Base-by-base conservation (phyloP, 805 yeast species). In the Metschnikowia corniflorae region DNA sequence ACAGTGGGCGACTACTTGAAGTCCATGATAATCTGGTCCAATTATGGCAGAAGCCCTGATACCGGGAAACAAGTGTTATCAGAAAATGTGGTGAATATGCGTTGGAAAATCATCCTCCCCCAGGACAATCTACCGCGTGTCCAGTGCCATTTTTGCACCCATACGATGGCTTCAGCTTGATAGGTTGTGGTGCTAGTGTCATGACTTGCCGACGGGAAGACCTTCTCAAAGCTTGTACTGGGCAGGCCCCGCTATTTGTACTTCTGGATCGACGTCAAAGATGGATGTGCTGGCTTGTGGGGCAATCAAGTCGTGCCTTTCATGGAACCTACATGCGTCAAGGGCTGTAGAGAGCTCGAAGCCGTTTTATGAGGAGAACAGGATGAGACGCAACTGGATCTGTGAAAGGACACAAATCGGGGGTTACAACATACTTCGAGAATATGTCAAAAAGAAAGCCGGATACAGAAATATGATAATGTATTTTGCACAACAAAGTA, bases 21-120 rank as follows among this genome's bases (percentile, higher is more conserved):
- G 37, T 65, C 65, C 30, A 47, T 68, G 17, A 54, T 71, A 7
- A 51, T 61, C 7, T 55, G 70, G 44, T 51, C 70, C 26, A 70
- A 70, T 39, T 57, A 59, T 29, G 76, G 76, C 8, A 40, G 47
- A 10, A 61, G 70, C 29, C 68, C 69, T 3, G 70, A 66, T 39
- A 60, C 66, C 16, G 60, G 62, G 1, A 39, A 26, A 0, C 47
- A 40, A 23, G 55, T 68, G 15, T 48, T 70, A 29, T 35, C 48
- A 39, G 49, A 12, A 54, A 58, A 9, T 51, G 68, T 6, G 61
- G 57, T 5, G 46, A 52, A 28, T 61, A 50, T 39, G 71, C 70
- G 1, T 43, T 56, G 5, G 31, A 53, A 33, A 58, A 48, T 26
- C 69, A 63, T 39, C 53, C 66, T 33, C 61, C 70, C 1, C 37